Conservation (phyloP, 1,284 basidiomycete genomes). For the Cutaneotrichosporon arboriforme region DNA sequence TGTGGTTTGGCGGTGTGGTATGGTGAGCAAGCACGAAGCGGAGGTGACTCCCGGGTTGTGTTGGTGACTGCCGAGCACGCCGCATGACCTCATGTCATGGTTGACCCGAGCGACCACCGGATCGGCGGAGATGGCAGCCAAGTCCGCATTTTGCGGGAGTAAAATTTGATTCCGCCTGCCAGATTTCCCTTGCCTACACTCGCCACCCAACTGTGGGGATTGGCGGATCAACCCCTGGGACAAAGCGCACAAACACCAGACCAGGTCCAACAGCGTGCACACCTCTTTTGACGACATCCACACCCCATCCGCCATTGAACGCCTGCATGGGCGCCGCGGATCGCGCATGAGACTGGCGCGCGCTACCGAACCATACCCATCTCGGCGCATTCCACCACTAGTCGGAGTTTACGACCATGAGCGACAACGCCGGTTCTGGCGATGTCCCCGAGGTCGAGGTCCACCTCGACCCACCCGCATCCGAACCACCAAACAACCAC, state of each 20-base stretch:
- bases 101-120: no score
- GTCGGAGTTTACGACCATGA: constrained; percentile 33
- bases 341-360: not conserved
- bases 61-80: no score
- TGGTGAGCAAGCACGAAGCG: not conserved
- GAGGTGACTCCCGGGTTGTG: no score
- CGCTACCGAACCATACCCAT: constrained; percentile 15
- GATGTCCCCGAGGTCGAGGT: constrained; percentile 21
- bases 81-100: constrained; percentile 1
- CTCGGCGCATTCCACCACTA: not conserved
- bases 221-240: no score
- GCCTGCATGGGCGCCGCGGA: not conserved
- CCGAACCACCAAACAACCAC: not conserved
- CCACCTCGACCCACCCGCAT: constrained; percentile 18
- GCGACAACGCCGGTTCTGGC: constrained; percentile 30
- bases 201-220: not conserved
- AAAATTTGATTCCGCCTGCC: not conserved
- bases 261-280: not conserved
- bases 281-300: not conserved
- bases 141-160: not conserved
- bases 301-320: not conserved
- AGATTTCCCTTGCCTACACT: not conserved
- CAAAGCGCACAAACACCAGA: not conserved
- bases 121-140: not conserved
- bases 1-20: not conserved